Conservation (phyloP, 2,329 filamentous ascomycete species). For the Sporothrix globosa region DNA sequence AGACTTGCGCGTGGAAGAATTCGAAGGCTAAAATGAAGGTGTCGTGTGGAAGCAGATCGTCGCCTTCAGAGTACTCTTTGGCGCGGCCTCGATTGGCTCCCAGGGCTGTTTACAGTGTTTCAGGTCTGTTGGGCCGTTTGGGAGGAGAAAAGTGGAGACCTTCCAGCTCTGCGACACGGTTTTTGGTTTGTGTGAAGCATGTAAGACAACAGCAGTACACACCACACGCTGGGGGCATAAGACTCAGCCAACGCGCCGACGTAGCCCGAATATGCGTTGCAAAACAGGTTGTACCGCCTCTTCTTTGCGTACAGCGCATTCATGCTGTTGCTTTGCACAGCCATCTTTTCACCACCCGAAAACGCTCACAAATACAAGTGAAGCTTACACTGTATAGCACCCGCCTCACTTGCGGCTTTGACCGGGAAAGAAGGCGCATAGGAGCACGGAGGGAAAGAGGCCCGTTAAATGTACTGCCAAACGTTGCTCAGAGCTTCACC, state of each 20-base stretch:
- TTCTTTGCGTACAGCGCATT: neutral
- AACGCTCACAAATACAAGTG: neutral
- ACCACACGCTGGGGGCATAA: neutral
- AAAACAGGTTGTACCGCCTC: neutral
- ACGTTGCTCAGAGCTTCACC: neutral
- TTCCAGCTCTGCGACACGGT: conserved; percentile 16
- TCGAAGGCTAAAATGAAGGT: neutral
- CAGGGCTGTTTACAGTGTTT: conserved; percentile 33
- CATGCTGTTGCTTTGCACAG: neutral
- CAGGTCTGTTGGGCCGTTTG: conserved; percentile 18
- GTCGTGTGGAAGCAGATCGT: conserved; percentile 5
- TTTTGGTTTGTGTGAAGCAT: conserved; percentile 11
- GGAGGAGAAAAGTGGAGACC: conserved; percentile 5
- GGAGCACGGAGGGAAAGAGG: conserved; percentile 8
- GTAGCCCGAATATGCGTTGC: neutral
- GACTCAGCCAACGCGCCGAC: conserved; percentile 14
- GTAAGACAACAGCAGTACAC: neutral
- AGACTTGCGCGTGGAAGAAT: conserved; percentile 17
- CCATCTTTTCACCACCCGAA: neutral
- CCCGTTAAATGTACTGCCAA: neutral
- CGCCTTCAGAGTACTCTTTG: conserved; percentile 26
- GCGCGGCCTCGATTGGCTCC: conserved; percentile 34
- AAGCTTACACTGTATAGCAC: neutral
- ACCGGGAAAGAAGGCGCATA: neutral
- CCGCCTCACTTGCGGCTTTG: conserved; percentile 18